phyloP scores from a whole-genome alignment of 2,329 filamentous ascomycete genomes.

The Huntiella decipiens region DNA sequence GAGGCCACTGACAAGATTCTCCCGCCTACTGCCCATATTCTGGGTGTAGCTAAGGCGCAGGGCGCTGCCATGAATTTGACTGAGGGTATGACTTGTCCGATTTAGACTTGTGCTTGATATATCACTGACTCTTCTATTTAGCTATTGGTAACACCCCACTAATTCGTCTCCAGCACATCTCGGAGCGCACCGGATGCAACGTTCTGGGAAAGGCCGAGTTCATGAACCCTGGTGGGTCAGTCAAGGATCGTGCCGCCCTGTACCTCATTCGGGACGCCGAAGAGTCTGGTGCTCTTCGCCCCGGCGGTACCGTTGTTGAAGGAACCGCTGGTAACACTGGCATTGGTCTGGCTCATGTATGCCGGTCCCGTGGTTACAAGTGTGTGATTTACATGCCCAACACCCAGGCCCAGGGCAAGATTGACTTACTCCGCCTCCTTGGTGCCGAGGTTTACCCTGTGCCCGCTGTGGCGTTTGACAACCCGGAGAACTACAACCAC shows the following conservation, averaged over 20 bases:
- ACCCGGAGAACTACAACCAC: slow-evolving; percentile 95
- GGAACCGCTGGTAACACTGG: slow-evolving; percentile 96
- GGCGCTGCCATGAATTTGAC: slow-evolving; percentile 60
- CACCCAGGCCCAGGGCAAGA: slow-evolving; percentile 94
- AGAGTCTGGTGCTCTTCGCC: slow-evolving; percentile 59
- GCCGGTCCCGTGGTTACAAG: slow-evolving; percentile 76
- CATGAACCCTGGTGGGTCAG: slow-evolving; percentile 88
- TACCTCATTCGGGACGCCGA: slow-evolving; percentile 91
- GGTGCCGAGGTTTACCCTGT: slow-evolving; percentile 94
- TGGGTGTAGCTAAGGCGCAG: slow-evolving; percentile 62
- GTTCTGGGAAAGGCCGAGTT: slow-evolving; percentile 95
- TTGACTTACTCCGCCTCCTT: slow-evolving; percentile 75
- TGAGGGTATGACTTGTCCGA: slow-evolving; percentile 41
- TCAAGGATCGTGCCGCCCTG: slow-evolving; percentile 90
- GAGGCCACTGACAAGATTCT: slow-evolving; percentile 17
- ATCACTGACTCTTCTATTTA: slow-evolving; percentile 19
- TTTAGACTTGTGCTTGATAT: background rate
- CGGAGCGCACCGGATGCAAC: slow-evolving; percentile 79
- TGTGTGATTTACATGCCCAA: slow-evolving; percentile 99
- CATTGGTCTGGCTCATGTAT: slow-evolving; percentile 93
- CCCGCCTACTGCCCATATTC: slow-evolving; percentile 36
- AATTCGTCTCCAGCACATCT: slow-evolving; percentile 74
- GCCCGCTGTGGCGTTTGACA: slow-evolving; percentile 85
- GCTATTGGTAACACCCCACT: slow-evolving; percentile 96
- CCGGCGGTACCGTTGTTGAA: slow-evolving; percentile 88